Evolutionary conservation across 805 yeast genomes (phyloP), one percentile per base, ranked within the genome.

Genomic region (Candida maltosa): DNA sequence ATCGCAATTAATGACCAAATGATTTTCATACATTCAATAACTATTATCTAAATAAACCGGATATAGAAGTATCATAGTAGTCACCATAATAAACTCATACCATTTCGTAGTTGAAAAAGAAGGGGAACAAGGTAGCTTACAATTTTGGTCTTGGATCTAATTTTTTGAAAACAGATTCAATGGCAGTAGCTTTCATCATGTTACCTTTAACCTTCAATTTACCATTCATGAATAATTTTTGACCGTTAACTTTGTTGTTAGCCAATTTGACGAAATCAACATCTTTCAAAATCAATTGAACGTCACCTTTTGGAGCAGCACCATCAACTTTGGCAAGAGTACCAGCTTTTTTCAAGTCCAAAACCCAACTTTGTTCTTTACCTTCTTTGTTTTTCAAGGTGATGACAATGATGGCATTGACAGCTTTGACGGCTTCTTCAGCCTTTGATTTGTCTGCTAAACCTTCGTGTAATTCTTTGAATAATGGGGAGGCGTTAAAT

Each of bases 161-260:
- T 20, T 60, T 44, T 69, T 79, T 80, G 63, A 84, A 73, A 32
- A 84, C 76, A 32, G 73, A 65, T 61, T 83, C 91, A 41, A 84
- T 76, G 40, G 77, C 76, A 29, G 89, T 76, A 36, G 95, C 95
- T 72, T 87, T 87, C 89, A 83, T 83, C 66, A 87, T 82, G 67
- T 87, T 85, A 46, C 95, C 95, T 70, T 81, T 84, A 45, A 87
- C 80, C 73, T 85, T 86, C 60, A 87, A 75, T 62, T 82, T 83
- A 27, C 96, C 95, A 49, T 75, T 66, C 83, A 87, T 76, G 61
- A 85, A 87, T 52, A 87, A 73, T 65, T 79, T 81, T 63, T 87
- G 95, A 31, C 95, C 87, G 59, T 81, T 82, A 45, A 87, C 79
- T 70, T 85, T 83, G 43, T 94, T 94, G 42, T 69, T 65, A 35